A percentile compares a stretch with the other conserved stretches of the same genome.
phyloP scores from a whole-genome alignment of 352 stramenopile genomes.

The Globisporangium acanthophoron region DNA sequence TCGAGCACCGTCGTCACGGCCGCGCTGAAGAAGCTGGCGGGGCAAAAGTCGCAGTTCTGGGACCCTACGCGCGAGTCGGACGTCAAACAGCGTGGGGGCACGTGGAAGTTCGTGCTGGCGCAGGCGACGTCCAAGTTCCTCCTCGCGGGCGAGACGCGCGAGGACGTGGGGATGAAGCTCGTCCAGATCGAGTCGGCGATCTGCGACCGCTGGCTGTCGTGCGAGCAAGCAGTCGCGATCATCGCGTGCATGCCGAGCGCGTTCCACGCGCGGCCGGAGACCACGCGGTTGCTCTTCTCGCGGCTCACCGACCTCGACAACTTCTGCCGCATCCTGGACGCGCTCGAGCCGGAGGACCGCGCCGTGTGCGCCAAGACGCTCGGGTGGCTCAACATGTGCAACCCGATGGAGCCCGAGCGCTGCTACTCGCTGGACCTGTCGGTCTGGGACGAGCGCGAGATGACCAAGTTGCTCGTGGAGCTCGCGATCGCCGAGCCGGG shows the following conservation, averaged over 20 bases:
- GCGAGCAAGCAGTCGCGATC: slow-evolving; percentile 60
- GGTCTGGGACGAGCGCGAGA: slow-evolving; percentile 69
- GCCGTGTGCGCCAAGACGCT: slow-evolving; percentile 40
- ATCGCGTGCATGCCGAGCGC: slow-evolving; percentile 63
- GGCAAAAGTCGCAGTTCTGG: slow-evolving; percentile 39
- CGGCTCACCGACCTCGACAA: slow-evolving; percentile 65
- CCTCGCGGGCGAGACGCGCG: slow-evolving; percentile 43
- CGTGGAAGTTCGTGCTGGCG: slow-evolving; percentile 23
- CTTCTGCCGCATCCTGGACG: slow-evolving; percentile 61
- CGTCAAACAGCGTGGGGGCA: slow-evolving; percentile 27
- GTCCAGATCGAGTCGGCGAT: slow-evolving; percentile 78
- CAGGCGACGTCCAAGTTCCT: slow-evolving; percentile 36
- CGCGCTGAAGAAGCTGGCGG: neutral
- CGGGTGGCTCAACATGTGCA: slow-evolving; percentile 81
- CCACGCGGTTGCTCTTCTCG: slow-evolving; percentile 65
- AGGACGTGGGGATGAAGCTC: slow-evolving; percentile 70
- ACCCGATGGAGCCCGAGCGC: slow-evolving; percentile 63
- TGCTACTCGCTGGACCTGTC: slow-evolving; percentile 65
- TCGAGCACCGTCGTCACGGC: neutral
- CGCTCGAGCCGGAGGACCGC: slow-evolving; percentile 37
- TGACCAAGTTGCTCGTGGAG: slow-evolving; percentile 74
- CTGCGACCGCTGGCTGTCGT: slow-evolving; percentile 74
- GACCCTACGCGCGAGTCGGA: slow-evolving; percentile 39
- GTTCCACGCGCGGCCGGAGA: slow-evolving; percentile 60
- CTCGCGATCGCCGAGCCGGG: slow-evolving; percentile 74